Conservation (phyloP, 2,329 filamentous ascomycete genomes). For the Colletotrichum gloeosporioides region DNA sequence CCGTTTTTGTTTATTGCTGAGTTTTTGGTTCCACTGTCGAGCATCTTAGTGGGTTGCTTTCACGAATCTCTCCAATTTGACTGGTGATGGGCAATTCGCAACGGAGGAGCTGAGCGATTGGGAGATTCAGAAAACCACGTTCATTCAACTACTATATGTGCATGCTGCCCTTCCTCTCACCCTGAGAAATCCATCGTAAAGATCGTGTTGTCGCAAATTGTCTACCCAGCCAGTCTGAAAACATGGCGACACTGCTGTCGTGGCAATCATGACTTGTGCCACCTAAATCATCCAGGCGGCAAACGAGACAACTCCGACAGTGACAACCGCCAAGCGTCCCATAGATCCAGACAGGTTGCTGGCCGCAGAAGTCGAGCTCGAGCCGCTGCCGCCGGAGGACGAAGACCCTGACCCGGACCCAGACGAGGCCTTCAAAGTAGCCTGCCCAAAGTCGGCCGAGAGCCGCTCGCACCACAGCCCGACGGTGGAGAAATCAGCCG, state of each 20-base stretch:
- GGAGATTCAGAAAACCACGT: neutral
- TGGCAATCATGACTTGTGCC: neutral
- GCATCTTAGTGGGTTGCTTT: neutral
- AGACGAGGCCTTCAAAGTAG: neutral
- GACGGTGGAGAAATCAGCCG: constrained; percentile 23
- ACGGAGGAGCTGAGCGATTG: neutral
- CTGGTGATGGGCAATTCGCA: neutral
- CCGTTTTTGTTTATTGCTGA: accelerated
- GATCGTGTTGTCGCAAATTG: neutral
- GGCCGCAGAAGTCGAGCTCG: neutral
- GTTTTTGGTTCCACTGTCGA: neutral
- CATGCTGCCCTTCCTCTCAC: neutral
- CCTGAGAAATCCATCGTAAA: neutral
- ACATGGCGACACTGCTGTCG: too few relatives aligned
- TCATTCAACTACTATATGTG: neutral
- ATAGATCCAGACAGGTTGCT: neutral
- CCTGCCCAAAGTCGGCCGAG: neutral
- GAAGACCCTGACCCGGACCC: neutral
- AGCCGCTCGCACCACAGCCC: neutral
- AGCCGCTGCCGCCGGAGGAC: neutral
- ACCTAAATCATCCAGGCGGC: neutral
- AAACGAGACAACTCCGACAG: neutral
- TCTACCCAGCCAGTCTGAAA: neutral
- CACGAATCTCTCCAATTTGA: neutral
- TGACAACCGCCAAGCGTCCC: neutral